Base-by-base conservation (phyloP, 441 rosid species). In the Euphorbia celastroides region DNA sequence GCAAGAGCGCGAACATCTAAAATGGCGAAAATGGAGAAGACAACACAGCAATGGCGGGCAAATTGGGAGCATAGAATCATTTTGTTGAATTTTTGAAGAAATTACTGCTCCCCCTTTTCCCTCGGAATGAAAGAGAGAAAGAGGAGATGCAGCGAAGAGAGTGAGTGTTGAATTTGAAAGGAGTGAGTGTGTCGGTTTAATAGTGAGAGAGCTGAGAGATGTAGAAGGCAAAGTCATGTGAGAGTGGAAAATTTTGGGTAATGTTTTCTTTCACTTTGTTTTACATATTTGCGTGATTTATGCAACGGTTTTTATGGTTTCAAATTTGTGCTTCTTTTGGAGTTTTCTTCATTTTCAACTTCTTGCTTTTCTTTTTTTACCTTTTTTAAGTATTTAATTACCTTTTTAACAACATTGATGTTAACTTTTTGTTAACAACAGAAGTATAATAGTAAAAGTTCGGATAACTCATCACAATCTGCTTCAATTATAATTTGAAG, bases 241-340 rank as follows among this genome's bases (percentile, higher is more conserved):
- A 71, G 74, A 73, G 57, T 60, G 44, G 64, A 61, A 48, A 67
- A 73, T 22, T 1, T 3, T 48, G 20, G 54, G 20, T 48, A 48
- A 17, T 48, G 54, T 48, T 19, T 23, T 16, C 9, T 17, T 27
- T 28, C 59, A 9, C 66, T 58, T 31, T 52, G 51, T 32, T 57
- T 62, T 6, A 23, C 23, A 30, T 57, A 48, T n/a, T 61, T 19
- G 60, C 92, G 87, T 84, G 73, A 86, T 79, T 82, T 76, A 72
- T 83, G 87, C 84, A 80, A 73, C 73, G 51, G 67, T 60, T 58
- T 71, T 20, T 71, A 68, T 66, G 74, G 71, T 74, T 67, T 67
- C 72, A 14, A 1, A 1, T 19, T 63, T 34, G 31, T 70, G 72
- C 82, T 34, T 36, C 5, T 36, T 32, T 60, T 8, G 54, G 73